phyloP scores from a whole-genome alignment of 768 basidiomycete species.

The Chiua virens region DNA sequence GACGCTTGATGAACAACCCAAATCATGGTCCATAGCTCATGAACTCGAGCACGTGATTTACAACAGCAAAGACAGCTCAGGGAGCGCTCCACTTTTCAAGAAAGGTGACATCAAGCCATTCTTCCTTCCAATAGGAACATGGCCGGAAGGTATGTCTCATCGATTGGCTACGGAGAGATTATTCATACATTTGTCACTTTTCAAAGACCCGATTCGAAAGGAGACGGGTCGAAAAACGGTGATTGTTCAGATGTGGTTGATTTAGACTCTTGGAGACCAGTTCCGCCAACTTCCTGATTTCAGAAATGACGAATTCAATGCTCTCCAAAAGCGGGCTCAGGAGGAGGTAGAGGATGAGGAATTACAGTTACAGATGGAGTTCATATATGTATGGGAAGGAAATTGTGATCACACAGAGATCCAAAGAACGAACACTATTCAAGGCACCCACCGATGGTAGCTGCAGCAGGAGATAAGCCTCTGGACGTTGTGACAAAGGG shows the following conservation, averaged over 20 bases:
- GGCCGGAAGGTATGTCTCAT: background rate
- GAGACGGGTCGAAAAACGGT: conserved; percentile 5
- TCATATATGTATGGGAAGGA: background rate
- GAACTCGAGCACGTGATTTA: background rate
- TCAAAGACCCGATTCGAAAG: background rate
- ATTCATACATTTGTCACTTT: too few relatives aligned
- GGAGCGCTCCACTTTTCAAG: background rate
- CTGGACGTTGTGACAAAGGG: too few relatives aligned
- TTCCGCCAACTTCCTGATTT: background rate
- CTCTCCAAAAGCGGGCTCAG: background rate
- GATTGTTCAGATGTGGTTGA: background rate
- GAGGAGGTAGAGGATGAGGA: background rate
- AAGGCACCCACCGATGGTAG: too few relatives aligned
- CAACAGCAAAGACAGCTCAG: background rate
- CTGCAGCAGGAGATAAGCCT: too few relatives aligned
- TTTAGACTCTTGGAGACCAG: conserved; percentile 6
- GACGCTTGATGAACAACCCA: background rate
- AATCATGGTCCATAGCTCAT: conserved; percentile 3
- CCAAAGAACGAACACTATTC: too few relatives aligned
- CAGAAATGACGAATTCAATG: background rate
- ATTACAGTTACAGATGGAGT: conserved; percentile 1
- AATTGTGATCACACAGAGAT: too few relatives aligned
- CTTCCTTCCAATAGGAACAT: conserved; percentile 5
- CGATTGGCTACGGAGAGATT: background rate
- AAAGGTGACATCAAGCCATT: background rate